Conservation (phyloP, 164 flowering plant genomes). For the Vitis vinifera region ASM3070453v1 NC_081821.1:3606501-3607000, state of each 20-base stretch:
- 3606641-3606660: conserved; percentile 39
- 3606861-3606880: too few relatives aligned
- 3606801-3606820: too few relatives aligned
- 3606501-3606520: conserved; percentile 3
- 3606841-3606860: too few relatives aligned
- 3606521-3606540: conserved; percentile 74
- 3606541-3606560: conserved; percentile 82
- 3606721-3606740: conserved; percentile 45
- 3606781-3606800: too few relatives aligned
- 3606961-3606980: too few relatives aligned
- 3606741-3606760: background rate
- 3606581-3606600: conserved; percentile 76
- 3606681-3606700: conserved; percentile 66
- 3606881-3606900: too few relatives aligned
- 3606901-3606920: too few relatives aligned
- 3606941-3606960: too few relatives aligned
- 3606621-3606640: conserved; percentile 58
- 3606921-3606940: too few relatives aligned
- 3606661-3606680: conserved; percentile 71
- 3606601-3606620: conserved; percentile 57
- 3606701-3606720: conserved; percentile 82
- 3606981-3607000: too few relatives aligned
- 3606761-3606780: too few relatives aligned
- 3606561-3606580: conserved; percentile 71
- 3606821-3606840: too few relatives aligned